These are phyloP conservation scores for Hirschioporus abietinus DNA, from an alignment of 768 basidiomycete genomes.

Conservation along the genomic window DNA sequence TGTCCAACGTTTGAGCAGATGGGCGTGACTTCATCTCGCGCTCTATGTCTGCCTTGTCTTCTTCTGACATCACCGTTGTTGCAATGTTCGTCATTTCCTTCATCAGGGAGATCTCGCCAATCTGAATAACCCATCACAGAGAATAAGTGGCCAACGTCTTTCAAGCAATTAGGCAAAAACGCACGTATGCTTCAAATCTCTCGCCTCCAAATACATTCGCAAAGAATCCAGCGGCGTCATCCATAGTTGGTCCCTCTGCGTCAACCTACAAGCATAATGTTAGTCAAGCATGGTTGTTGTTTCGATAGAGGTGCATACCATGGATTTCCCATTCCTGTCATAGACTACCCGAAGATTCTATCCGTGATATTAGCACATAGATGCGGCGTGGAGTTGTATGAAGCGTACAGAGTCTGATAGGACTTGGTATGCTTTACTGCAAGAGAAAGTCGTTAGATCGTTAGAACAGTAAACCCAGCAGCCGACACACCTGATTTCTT, in stretches of 20 bases:
- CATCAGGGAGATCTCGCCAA: constrained; percentile 94
- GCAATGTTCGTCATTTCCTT: constrained; percentile 88
- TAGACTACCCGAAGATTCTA: constrained; percentile 85
- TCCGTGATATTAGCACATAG: constrained; percentile 11
- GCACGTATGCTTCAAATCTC: constrained; percentile 81
- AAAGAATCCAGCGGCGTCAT: constrained; percentile 93
- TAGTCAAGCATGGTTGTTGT: not conserved
- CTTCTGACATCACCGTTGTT: constrained; percentile 84
- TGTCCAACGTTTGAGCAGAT: constrained; percentile 17
- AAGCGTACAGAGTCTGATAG: constrained; percentile 71
- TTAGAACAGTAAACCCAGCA: not conserved
- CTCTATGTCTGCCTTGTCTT: constrained; percentile 86
- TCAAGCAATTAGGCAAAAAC: constrained; percentile 25
- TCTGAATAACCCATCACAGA: constrained; percentile 39
- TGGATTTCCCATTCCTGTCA: constrained; percentile 91
- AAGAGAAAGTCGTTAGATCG: not conserved
- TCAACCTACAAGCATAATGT: constrained; percentile 42
- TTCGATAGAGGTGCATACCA: constrained; percentile 42
- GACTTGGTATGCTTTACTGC: constrained; percentile 92
- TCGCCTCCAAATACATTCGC: constrained; percentile 95
- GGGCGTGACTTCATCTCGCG: constrained; percentile 48
- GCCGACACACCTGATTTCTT: constrained; percentile 75
- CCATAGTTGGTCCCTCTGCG: constrained; percentile 74
- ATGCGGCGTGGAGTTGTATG: constrained; percentile 7
- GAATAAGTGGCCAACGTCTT: constrained; percentile 7